A percentile compares a stretch with the other conserved stretches of the same genome.
These are phyloP conservation scores for Tuber magnatum DNA, from an alignment of 495 filamentous ascomycete genomes.

Conservation along the genomic window DNA sequence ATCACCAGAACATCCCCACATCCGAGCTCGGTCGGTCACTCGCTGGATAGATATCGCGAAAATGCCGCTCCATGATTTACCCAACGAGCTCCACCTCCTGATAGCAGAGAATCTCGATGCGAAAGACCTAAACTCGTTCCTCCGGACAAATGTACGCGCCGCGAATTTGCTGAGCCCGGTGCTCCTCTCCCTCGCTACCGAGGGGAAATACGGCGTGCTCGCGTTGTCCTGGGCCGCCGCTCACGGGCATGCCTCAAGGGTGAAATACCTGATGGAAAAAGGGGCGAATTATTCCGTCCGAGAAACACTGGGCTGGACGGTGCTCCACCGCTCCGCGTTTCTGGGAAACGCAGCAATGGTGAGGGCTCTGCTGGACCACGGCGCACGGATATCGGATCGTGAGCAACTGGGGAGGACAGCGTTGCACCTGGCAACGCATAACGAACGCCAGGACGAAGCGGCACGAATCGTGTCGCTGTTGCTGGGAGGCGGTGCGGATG, in stretches of 20 bases:
- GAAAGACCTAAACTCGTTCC: neutral
- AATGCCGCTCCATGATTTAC: neutral
- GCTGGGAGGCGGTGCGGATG: slow-evolving; percentile 27
- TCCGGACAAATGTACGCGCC: neutral
- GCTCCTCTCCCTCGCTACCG: neutral
- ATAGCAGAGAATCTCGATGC: slow-evolving; percentile 2
- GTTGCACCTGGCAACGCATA: slow-evolving; percentile 18
- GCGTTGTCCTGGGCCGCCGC: slow-evolving; percentile 21
- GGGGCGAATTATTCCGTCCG: neutral
- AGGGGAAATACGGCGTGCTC: neutral
- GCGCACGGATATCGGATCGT: slow-evolving; percentile 14
- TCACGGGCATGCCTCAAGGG: slow-evolving; percentile 9
- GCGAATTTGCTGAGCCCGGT: neutral
- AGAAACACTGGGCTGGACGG: slow-evolving; percentile 11
- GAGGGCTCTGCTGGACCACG: slow-evolving; percentile 44
- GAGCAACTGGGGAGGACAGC: slow-evolving; percentile 8
- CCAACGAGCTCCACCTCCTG: neutral
- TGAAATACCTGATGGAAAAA: slow-evolving; percentile 10
- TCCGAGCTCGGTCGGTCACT: neutral
- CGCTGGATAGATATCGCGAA: neutral
- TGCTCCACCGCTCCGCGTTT: slow-evolving; percentile 52
- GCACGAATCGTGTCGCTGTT: slow-evolving; percentile 5
- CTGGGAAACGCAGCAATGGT: slow-evolving; percentile 48
- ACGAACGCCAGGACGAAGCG: neutral
- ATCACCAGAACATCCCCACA: neutral